Evolutionary conservation across 208 protist species (phyloP).

Genomic region (Crithidia sp.): DNA sequence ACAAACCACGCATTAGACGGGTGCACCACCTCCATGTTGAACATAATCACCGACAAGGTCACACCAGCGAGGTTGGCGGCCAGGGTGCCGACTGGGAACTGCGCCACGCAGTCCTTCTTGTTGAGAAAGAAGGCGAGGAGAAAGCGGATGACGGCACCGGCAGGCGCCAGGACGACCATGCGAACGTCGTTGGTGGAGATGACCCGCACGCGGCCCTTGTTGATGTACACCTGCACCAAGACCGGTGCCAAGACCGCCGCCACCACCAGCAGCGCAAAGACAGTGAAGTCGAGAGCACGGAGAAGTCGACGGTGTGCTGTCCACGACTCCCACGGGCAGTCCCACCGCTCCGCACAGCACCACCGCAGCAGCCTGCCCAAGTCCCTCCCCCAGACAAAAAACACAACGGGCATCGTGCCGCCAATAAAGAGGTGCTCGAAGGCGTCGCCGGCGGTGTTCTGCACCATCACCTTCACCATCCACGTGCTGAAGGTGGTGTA

Average conservation of each 20-base stretch:
- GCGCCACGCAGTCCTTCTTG: conserved; percentile 29
- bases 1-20: conserved; percentile 36
- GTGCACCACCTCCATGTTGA: conserved; percentile 27
- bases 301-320: conserved; percentile 14
- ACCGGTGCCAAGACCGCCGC: conserved; percentile 44
- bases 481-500: conserved; percentile 69
- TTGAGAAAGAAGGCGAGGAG: conserved; percentile 49
- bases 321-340: conserved; percentile 20
- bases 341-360: conserved; percentile 5
- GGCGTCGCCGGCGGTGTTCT: conserved; percentile 28
- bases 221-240: conserved; percentile 44
- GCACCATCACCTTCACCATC: conserved; percentile 46
- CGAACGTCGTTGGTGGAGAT: conserved; percentile 36
- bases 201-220: conserved; percentile 17
- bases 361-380: conserved; percentile 20
- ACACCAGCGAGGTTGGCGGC: conserved; percentile 43
- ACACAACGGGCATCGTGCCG: conserved; percentile 57
- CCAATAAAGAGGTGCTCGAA: conserved; percentile 62
- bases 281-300: conserved; percentile 28
- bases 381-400: conserved; percentile 54
- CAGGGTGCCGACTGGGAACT: conserved; percentile 63
- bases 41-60: conserved; percentile 38
- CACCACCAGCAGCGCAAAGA: conserved; percentile 30
- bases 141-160: conserved; percentile 53
- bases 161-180: conserved; percentile 44